These are phyloP conservation scores for Syncephalastrum racemosum DNA, from an alignment of 371 early-diverging fungal genomes.

Conservation along the genomic window DNA sequence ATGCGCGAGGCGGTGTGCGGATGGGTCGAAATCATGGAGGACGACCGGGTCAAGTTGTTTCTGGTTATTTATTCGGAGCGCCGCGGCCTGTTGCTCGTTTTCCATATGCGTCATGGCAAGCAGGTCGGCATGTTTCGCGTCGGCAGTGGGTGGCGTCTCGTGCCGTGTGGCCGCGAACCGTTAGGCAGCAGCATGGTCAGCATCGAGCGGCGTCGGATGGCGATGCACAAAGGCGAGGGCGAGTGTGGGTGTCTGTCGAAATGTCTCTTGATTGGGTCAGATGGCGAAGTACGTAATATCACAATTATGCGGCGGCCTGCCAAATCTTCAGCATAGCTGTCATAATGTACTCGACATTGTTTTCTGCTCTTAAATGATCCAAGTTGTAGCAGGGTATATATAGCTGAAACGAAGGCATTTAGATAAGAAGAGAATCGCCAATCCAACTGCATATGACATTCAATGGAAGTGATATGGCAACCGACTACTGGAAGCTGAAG, in stretches of 20 bases:
- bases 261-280: slow-evolving; percentile 57
- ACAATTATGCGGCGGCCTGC: slow-evolving; percentile 75
- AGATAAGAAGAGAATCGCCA: no score
- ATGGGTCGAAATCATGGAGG: slow-evolving; percentile 54
- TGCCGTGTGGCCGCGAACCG: slow-evolving; percentile 43
- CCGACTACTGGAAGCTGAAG: no score
- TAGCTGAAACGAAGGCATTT: no score
- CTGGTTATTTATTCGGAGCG: slow-evolving; percentile 61
- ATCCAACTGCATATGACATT: no score
- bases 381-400: no score
- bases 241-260: slow-evolving; percentile 41
- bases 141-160: slow-evolving; percentile 57
- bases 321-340: slow-evolving; percentile 93
- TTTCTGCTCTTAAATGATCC: slow-evolving; percentile 72
- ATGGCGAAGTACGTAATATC: slow-evolving; percentile 53
- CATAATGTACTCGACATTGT: slow-evolving; percentile 76
- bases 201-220: slow-evolving; percentile 25
- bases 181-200: slow-evolving; percentile 42
- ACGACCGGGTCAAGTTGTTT: slow-evolving; percentile 35
- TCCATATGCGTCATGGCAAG: slow-evolving; percentile 63
- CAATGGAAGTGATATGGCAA: no score
- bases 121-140: slow-evolving; percentile 61
- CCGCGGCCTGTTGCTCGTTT: slow-evolving; percentile 56
- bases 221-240: slow-evolving; percentile 16
- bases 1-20: slow-evolving; percentile 65